Evolutionary conservation across 768 basidiomycete genomes (phyloP).

Genomic region (Wakefieldia striispora): DNA sequence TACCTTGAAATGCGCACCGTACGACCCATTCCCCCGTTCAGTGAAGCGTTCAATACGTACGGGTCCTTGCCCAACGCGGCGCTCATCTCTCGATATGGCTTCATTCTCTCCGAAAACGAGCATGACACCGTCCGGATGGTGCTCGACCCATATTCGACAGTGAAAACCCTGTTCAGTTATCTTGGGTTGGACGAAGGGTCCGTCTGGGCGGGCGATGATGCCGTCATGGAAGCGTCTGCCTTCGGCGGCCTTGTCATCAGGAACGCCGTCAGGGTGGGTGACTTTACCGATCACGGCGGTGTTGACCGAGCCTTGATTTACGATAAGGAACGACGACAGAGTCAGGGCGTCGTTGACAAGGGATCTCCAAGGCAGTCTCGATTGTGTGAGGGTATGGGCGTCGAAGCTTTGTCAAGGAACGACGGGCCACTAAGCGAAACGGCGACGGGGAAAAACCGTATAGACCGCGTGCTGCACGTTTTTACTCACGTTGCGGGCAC

Average conservation of each 20-base stretch:
- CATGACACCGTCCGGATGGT: slow-evolving; percentile 50
- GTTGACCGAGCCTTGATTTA: slow-evolving; percentile 15
- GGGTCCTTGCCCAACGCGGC: slow-evolving; percentile 64
- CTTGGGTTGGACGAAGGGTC: slow-evolving; percentile 6
- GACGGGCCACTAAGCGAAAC: slow-evolving; percentile 4
- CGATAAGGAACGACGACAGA: slow-evolving; percentile 19
- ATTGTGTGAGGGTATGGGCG: slow-evolving; percentile 1
- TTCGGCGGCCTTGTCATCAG: slow-evolving; percentile 16
- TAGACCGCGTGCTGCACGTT: slow-evolving; percentile 10
- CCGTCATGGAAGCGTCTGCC: slow-evolving; percentile 12
- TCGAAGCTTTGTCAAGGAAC: background rate
- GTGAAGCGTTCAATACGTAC: slow-evolving; percentile 78
- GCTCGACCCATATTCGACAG: slow-evolving; percentile 19
- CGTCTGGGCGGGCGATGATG: slow-evolving; percentile 12
- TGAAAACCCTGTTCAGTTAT: slow-evolving; percentile 10
- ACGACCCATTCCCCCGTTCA: slow-evolving; percentile 42
- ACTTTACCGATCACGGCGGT: slow-evolving; percentile 24
- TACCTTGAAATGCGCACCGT: slow-evolving; percentile 71
- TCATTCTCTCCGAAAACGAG: slow-evolving; percentile 70
- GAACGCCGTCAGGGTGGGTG: slow-evolving; percentile 27
- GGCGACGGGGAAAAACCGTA: slow-evolving; percentile 14
- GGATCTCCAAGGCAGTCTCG: slow-evolving; percentile 4
- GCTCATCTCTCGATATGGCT: slow-evolving; percentile 70
- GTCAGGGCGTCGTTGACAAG: slow-evolving; percentile 19
- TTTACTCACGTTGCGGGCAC: slow-evolving; percentile 21